Base-by-base conservation (phyloP, 768 basidiomycete genomes). In the Astraeus odoratus region DNA sequence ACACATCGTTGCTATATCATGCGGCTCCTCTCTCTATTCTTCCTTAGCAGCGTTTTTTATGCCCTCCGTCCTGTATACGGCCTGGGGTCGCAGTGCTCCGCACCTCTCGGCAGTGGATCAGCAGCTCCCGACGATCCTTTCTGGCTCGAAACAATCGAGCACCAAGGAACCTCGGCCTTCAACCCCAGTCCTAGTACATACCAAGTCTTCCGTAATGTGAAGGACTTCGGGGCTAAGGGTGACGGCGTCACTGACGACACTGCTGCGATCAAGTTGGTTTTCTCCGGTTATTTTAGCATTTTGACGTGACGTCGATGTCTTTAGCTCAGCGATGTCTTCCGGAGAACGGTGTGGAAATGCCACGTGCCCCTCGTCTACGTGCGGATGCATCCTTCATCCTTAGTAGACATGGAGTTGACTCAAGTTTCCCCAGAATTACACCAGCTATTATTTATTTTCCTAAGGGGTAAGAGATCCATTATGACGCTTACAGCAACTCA, bases 371-470 rank as follows among this genome's bases (percentile, higher is more conserved):
- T 83, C 82, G 13, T 75, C 81, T 2, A 79, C 78, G 71, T 66
- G 42, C 9, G 51, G n/a, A n/a, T 55, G 15, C 6, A 5, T 20
- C 20, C 16, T 16, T 41, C 39, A 37, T 13, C 13, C 18, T 18
- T 24, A 8, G 13, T 13, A 4, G 39, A 30, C 20, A 19, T 12
- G 5, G n/a, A 20, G 34, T 38, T 40, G 18, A 43, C 40, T 15
- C 25, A 13, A 33, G 13, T 44, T 29, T 19, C 25, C 24, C 31
- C 44, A 82, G 80, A 9, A 58, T 77, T 6, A 70, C 81, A 1
- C 83, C 85, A 1, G 86, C 81, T 8, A 53, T 86, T 13, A 75
- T 86, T 26, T 86, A 74, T 63, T 84, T 87, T 63, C 86, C 86
- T 3, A 54, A 60, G 48, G 85, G 83, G 81, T 79, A 55, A 52